Evolutionary conservation across 2,329 filamentous ascomycete genomes (phyloP).

Genomic region (Beauveria brongniartii): DNA sequence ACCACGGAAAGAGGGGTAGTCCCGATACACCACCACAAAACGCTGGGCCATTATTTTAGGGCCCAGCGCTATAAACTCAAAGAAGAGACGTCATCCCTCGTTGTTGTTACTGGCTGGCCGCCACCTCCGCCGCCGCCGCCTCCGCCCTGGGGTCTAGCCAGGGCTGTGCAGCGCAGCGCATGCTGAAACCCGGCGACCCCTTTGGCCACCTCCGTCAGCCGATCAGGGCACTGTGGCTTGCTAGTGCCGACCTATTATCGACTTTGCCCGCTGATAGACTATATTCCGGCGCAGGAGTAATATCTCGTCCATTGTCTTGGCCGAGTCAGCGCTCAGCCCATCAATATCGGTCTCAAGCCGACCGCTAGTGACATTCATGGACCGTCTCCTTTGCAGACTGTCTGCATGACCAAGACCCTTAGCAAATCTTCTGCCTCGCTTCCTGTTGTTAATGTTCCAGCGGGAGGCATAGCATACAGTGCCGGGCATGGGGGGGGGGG

Average conservation of each 20-base stretch:
- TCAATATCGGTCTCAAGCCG: not conserved
- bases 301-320: not conserved
- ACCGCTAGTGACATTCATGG: not conserved
- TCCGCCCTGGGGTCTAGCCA: no score
- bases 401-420: not conserved
- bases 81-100: not conserved
- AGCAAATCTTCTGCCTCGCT: not conserved
- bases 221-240: conserved; percentile 6
- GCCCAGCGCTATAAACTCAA: not conserved
- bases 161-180: not conserved
- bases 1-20: conserved; percentile 5
- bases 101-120: not conserved
- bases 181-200: conserved; percentile 9
- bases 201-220: conserved; percentile 7
- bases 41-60: not conserved
- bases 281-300: not conserved
- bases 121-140: not conserved
- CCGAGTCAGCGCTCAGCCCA: not conserved
- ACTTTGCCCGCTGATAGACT: not conserved
- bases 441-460: not conserved
- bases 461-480: not conserved
- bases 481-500: not conserved
- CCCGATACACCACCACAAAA: not conserved
- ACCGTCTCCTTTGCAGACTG: not conserved
- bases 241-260: not conserved